phyloP scores from a whole-genome alignment of 352 stramenopile genomes.

The Globisporangium cederbergense region DNA sequence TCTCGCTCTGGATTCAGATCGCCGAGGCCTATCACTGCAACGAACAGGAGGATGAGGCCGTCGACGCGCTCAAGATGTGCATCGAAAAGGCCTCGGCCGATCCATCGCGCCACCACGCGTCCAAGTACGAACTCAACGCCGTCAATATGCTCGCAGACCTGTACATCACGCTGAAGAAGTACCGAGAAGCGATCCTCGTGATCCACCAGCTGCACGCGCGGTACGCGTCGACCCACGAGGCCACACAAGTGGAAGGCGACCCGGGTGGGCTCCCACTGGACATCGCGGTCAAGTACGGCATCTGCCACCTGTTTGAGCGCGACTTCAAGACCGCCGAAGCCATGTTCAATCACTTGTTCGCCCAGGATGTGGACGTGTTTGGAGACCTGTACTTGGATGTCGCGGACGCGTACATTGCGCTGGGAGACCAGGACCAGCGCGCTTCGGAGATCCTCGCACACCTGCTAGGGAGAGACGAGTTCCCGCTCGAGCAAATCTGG shows the following conservation, averaged over 20 bases:
- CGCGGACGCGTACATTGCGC: slow-evolving; percentile 74
- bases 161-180: slow-evolving; percentile 86
- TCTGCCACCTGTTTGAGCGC: slow-evolving; percentile 77
- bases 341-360: slow-evolving; percentile 83
- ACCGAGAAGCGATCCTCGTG: slow-evolving; percentile 71
- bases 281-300: slow-evolving; percentile 86
- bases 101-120: slow-evolving; percentile 52
- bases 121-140: slow-evolving; percentile 80
- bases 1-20: slow-evolving; percentile 86
- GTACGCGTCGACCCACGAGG: slow-evolving; percentile 57
- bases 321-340: slow-evolving; percentile 71
- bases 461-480: slow-evolving; percentile 61
- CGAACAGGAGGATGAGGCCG: slow-evolving; percentile 80
- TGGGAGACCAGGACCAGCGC: slow-evolving; percentile 61
- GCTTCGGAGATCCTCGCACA: slow-evolving; percentile 66
- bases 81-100: slow-evolving; percentile 77
- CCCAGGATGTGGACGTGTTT: slow-evolving; percentile 82
- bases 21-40: slow-evolving; percentile 86
- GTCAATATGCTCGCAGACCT: slow-evolving; percentile 88
- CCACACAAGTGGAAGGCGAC: slow-evolving; percentile 58
- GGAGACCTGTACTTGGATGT: slow-evolving; percentile 83
- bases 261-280: slow-evolving; percentile 71
- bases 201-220: slow-evolving; percentile 74
- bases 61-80: slow-evolving; percentile 81
- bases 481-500: slow-evolving; percentile 78